phyloP scores from a whole-genome alignment of 192 early-diverging fungal genomes.

The Entrophospora sp. region DNA sequence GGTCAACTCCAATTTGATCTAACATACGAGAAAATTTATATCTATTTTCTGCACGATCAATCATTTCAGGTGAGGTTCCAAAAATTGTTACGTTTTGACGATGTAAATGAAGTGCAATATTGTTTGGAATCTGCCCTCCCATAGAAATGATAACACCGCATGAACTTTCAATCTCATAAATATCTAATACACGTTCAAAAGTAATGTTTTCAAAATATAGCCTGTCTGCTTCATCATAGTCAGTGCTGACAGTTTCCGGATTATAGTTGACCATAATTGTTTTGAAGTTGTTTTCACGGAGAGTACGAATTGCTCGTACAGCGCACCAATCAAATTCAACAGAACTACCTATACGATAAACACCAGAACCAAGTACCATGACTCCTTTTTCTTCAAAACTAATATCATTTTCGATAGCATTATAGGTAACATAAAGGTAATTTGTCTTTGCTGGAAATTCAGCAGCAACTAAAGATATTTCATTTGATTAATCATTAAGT shows the following conservation, averaged over 20 bases:
- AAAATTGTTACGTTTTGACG: slow-evolving; percentile 71
- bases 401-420: slow-evolving; percentile 79
- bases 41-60: slow-evolving; percentile 92
- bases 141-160: slow-evolving; percentile 83
- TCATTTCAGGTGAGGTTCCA: slow-evolving; percentile 83
- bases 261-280: slow-evolving; percentile 99
- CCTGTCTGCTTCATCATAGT: slow-evolving; percentile 96
- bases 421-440: slow-evolving; percentile 98
- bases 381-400: slow-evolving; percentile 79
- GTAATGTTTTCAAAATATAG: slow-evolving; percentile 97
- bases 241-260: slow-evolving; percentile 96
- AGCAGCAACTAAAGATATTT: slow-evolving; percentile 60
- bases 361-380: slow-evolving; percentile 95
- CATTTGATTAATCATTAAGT: too few relatives aligned
- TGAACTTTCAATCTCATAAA: slow-evolving; percentile 81
- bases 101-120: slow-evolving; percentile 84
- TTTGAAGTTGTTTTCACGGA: slow-evolving; percentile 67
- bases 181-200: slow-evolving; percentile 92
- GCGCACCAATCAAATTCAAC: slow-evolving; percentile 98
- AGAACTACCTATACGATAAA: slow-evolving; percentile 93
- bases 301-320: slow-evolving; percentile 70
- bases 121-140: slow-evolving; percentile 94
- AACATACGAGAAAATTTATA: slow-evolving; percentile 90
- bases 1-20: slow-evolving; percentile 90
- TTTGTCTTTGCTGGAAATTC: slow-evolving; percentile 96